A percentile compares a stretch with the other conserved stretches of the same genome.
phyloP scores from a whole-genome alignment of 805 yeast genomes.

The Myxozyma kluyveri region DNA sequence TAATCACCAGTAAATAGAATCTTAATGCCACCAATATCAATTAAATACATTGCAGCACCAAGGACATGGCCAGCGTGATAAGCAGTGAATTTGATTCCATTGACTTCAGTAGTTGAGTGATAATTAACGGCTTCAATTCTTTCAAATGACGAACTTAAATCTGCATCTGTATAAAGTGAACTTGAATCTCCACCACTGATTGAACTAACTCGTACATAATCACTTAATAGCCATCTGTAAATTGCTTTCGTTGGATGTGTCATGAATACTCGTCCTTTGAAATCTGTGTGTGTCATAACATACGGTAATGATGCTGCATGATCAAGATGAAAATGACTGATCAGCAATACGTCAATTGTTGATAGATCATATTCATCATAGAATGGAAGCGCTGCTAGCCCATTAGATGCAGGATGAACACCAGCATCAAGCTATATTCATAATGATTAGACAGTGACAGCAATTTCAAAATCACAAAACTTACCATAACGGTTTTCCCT shows the following conservation, averaged over 20 bases:
- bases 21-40: slow-evolving; percentile 90
- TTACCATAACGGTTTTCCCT: slow-evolving; percentile 84
- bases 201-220: slow-evolving; percentile 76
- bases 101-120: slow-evolving; percentile 91
- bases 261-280: slow-evolving; percentile 96
- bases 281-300: slow-evolving; percentile 94
- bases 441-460: neutral
- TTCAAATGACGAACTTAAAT: slow-evolving; percentile 81
- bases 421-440: slow-evolving; percentile 74
- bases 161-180: slow-evolving; percentile 82
- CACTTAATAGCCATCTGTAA: slow-evolving; percentile 90
- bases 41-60: slow-evolving; percentile 97
- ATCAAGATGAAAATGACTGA: slow-evolving; percentile 95
- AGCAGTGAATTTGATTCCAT: slow-evolving; percentile 93
- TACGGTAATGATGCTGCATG: slow-evolving; percentile 98
- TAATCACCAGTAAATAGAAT: slow-evolving; percentile 93
- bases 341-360: slow-evolving; percentile 77
- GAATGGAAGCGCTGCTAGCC: slow-evolving; percentile 87
- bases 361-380: slow-evolving; percentile 92
- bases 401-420: slow-evolving; percentile 91
- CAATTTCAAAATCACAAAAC: neutral
- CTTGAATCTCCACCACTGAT: slow-evolving; percentile 25
- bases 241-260: slow-evolving; percentile 99
- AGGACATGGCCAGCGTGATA: slow-evolving; percentile 99
- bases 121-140: slow-evolving; percentile 90